Conservation (phyloP, 768 basidiomycete genomes). For the Suillus sp. region DNA sequence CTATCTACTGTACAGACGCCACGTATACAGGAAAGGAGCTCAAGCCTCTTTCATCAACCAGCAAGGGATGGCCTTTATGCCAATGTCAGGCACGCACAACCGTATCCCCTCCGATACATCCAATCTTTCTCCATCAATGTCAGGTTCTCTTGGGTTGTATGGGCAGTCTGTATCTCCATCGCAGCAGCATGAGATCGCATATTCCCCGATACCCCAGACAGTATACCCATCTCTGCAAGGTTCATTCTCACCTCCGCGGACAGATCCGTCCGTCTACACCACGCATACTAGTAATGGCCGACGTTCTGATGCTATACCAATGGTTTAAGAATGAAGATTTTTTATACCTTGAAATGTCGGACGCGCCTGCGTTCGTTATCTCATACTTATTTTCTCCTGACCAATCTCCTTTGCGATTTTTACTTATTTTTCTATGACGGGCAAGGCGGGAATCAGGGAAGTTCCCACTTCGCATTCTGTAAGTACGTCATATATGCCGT, state of each 20-base stretch:
- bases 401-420: neutral
- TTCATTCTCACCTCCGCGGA: constrained; percentile 12
- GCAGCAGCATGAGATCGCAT: neutral
- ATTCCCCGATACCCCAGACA: neutral
- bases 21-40: constrained; percentile 4
- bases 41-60: neutral
- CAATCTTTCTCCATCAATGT: neutral
- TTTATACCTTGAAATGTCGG: neutral
- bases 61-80: neutral
- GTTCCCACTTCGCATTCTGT: neutral
- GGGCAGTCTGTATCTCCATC: constrained; percentile 1
- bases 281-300: constrained; percentile 2
- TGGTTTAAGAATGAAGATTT: constrained; percentile 14
- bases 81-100: constrained; percentile 11
- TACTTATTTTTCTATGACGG: neutral
- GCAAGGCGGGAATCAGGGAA: neutral
- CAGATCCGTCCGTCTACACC: constrained; percentile 19
- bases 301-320: constrained; percentile 23
- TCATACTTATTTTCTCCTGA: neutral
- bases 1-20: constrained; percentile 22
- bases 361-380: neutral
- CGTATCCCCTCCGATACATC: constrained; percentile 20
- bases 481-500: neutral
- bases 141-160: neutral
- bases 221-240: constrained; percentile 11